Evolutionary conservation across 768 basidiomycete genomes (phyloP).

Genomic region (Boletellus ananas): DNA sequence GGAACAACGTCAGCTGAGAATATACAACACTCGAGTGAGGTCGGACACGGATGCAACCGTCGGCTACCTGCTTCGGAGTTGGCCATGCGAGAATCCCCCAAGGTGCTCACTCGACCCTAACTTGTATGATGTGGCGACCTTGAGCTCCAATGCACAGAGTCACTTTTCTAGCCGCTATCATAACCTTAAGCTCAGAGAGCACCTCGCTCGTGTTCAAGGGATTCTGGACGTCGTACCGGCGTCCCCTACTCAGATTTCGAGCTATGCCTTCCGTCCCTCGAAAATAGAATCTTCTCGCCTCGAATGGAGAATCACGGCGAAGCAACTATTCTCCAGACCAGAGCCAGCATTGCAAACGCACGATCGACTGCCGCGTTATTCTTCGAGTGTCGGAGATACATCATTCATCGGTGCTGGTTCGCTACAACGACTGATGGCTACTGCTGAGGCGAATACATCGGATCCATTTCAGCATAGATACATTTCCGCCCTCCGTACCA

Average conservation of each 20-base stretch:
- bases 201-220: background rate
- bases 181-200: conserved; percentile 10
- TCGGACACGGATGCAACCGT: conserved; percentile 2
- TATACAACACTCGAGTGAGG: background rate
- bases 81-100: conserved; percentile 18
- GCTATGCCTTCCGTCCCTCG: background rate
- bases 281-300: background rate
- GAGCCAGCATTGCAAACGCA: background rate
- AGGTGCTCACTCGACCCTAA: background rate
- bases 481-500: background rate
- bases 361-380: background rate
- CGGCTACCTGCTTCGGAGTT: conserved; percentile 4
- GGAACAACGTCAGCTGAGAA: background rate
- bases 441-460: background rate
- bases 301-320: background rate
- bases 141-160: background rate
- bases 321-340: background rate
- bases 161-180: conserved; percentile 12
- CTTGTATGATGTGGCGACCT: conserved; percentile 1
- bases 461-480: background rate
- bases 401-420: background rate
- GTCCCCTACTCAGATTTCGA: background rate
- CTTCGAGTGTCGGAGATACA: background rate
- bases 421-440: background rate
- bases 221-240: background rate